A percentile compares a stretch with the other conserved stretches of the same genome.
These are phyloP conservation scores for Paraphaeosphaeria minitans DNA, from an alignment of 2,329 filamentous ascomycete genomes.

Conservation along the genomic window DNA sequence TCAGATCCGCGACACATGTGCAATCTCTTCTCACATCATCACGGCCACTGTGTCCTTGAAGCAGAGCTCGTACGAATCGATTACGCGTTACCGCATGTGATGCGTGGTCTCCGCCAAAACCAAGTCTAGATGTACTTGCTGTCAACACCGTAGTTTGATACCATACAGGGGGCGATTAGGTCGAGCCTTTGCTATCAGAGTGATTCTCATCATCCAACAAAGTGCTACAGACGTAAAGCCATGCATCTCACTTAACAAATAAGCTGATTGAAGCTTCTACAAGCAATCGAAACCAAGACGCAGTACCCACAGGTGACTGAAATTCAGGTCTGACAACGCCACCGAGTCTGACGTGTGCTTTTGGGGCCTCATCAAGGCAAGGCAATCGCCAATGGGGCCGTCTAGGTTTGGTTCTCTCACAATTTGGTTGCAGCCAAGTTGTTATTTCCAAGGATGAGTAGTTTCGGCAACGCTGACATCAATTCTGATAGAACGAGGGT, in stretches of 20 bases:
- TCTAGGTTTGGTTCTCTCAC: not conserved
- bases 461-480: not conserved
- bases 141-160: not conserved
- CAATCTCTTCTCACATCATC: not conserved
- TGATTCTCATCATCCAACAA: not conserved
- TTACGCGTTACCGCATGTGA: not conserved
- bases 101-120: not conserved
- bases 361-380: not conserved
- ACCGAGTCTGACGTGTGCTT: not conserved
- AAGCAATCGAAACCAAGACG: not conserved
- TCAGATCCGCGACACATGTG: not conserved
- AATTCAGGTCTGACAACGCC: not conserved
- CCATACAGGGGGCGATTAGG: not conserved
- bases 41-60: no score
- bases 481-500: not conserved
- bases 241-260: not conserved
- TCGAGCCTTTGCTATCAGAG: not conserved
- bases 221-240: not conserved
- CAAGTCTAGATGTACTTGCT: not conserved
- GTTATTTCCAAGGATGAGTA: not conserved
- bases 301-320: not conserved
- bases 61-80: not conserved
- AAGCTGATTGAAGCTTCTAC: not conserved
- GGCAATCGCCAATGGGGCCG: not conserved
- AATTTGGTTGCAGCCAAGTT: not conserved